Conservation (phyloP, 1,284 basidiomycete genomes). For the Tilletia horrida region DNA sequence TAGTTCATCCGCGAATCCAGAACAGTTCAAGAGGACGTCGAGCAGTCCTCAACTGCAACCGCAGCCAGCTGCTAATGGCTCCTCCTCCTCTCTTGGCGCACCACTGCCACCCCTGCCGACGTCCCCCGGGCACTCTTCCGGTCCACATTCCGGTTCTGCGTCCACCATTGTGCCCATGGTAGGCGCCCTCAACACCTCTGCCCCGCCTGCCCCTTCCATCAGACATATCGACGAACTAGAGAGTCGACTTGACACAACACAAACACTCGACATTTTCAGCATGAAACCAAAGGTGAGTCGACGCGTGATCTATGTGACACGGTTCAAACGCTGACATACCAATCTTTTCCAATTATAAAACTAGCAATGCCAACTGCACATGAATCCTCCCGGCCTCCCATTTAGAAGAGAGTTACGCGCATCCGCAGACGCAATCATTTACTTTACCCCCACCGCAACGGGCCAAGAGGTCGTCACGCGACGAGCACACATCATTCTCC, state of each 20-base stretch:
- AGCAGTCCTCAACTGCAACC: constrained; percentile 5
- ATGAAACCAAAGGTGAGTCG: constrained; percentile 79
- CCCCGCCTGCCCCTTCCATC: background rate
- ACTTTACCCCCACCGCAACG: constrained; percentile 69
- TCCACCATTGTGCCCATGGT: constrained; percentile 5
- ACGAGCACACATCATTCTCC: constrained; percentile 78
- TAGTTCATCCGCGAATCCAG: constrained; percentile 15
- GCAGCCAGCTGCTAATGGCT: background rate
- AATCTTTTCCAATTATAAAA: background rate
- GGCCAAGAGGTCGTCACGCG: constrained; percentile 63
- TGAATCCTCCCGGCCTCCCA: constrained; percentile 73
- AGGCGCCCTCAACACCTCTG: background rate
- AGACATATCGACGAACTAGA: constrained; percentile 68
- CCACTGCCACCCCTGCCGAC: no score
- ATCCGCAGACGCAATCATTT: constrained; percentile 71
- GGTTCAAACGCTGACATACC: background rate
- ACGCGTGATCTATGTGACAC: background rate
- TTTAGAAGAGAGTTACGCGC: constrained; percentile 77
- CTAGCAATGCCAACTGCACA: constrained; percentile 74
- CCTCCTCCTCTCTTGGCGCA: no score
- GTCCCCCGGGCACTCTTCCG: background rate
- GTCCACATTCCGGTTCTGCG: background rate
- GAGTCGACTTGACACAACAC: constrained; percentile 70
- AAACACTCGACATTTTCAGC: constrained; percentile 87
- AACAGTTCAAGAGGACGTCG: constrained; percentile 2